phyloP scores from a whole-genome alignment of 768 basidiomycete species.

The Suillus ampliporus region DNA sequence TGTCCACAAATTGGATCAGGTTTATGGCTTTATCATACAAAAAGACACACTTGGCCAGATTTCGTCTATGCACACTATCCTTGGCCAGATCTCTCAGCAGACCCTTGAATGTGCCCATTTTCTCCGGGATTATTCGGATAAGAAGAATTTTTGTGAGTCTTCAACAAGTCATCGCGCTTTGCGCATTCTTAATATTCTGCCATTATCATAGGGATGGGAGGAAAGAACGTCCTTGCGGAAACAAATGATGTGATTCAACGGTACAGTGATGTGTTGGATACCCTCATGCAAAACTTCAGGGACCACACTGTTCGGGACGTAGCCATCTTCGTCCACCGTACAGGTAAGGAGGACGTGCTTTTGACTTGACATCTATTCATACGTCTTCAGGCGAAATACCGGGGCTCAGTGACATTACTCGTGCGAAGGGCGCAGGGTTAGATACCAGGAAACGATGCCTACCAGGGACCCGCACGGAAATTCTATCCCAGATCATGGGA shows the following conservation, averaged over 20 bases:
- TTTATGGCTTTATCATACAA: slow-evolving; percentile 11
- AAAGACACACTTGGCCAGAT: slow-evolving; percentile 7
- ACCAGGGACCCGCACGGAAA: slow-evolving; percentile 3
- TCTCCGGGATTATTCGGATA: slow-evolving; percentile 10
- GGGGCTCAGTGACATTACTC: slow-evolving; percentile 2
- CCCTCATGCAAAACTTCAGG: slow-evolving; percentile 11
- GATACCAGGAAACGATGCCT: slow-evolving; percentile 10
- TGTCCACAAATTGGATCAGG: slow-evolving; percentile 4
- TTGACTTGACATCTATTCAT: background rate
- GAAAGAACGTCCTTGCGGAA: background rate
- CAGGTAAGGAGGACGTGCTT: slow-evolving; percentile 8
- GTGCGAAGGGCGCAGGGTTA: slow-evolving; percentile 9
- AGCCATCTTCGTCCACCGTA: background rate
- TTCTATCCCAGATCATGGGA: background rate
- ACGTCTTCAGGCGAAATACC: slow-evolving; percentile 5
- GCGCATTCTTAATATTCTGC: background rate
- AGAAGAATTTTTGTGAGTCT: slow-evolving; percentile 14
- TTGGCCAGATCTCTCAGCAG: slow-evolving; percentile 8
- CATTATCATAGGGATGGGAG: background rate
- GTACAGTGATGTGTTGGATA: slow-evolving; percentile 2
- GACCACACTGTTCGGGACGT: slow-evolving; percentile 6
- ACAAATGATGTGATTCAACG: background rate
- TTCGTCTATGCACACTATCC: background rate
- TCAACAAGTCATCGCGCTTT: background rate
- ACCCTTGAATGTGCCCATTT: slow-evolving; percentile 14